Evolutionary conservation across 805 yeast species (phyloP).

Genomic region (Ogataea allantospora): DNA sequence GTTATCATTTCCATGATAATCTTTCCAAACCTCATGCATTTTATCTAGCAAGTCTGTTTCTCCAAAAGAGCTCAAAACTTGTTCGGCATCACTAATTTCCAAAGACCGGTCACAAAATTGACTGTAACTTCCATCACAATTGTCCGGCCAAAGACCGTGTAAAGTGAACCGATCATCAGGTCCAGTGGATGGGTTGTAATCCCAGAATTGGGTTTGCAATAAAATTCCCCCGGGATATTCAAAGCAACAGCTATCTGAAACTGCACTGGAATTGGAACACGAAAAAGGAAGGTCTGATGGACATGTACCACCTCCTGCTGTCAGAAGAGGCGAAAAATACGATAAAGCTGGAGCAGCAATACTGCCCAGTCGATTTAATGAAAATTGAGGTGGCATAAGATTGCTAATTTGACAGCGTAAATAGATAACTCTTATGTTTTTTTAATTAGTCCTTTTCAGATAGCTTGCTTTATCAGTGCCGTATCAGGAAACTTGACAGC

Average conservation of each 20-base stretch:
- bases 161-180: slow-evolving; percentile 70
- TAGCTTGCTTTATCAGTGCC: not conserved
- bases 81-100: slow-evolving; percentile 50
- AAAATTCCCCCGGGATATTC: slow-evolving; percentile 85
- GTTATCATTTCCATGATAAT: slow-evolving; percentile 64
- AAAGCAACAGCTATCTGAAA: slow-evolving; percentile 72
- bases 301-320: slow-evolving; percentile 33
- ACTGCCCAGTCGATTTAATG: not conserved
- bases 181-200: slow-evolving; percentile 72
- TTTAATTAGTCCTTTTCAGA: too few relatives aligned
- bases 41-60: slow-evolving; percentile 53
- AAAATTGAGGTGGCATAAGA: slow-evolving; percentile 1
- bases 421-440: too few relatives aligned
- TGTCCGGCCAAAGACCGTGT: slow-evolving; percentile 89
- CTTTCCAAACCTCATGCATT: slow-evolving; percentile 71
- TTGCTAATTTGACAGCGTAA: not conserved
- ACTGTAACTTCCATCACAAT: slow-evolving; percentile 77
- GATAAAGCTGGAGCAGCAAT: slow-evolving; percentile 1
- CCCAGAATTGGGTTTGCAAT: slow-evolving; percentile 91
- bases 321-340: not conserved
- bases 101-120: slow-evolving; percentile 71
- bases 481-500: not conserved
- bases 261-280: slow-evolving; percentile 54
- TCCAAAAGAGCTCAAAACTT: slow-evolving; percentile 43
- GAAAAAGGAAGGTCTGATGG: slow-evolving; percentile 60